Conservation (phyloP, 495 filamentous ascomycete species). For the Podospora comata region DNA sequence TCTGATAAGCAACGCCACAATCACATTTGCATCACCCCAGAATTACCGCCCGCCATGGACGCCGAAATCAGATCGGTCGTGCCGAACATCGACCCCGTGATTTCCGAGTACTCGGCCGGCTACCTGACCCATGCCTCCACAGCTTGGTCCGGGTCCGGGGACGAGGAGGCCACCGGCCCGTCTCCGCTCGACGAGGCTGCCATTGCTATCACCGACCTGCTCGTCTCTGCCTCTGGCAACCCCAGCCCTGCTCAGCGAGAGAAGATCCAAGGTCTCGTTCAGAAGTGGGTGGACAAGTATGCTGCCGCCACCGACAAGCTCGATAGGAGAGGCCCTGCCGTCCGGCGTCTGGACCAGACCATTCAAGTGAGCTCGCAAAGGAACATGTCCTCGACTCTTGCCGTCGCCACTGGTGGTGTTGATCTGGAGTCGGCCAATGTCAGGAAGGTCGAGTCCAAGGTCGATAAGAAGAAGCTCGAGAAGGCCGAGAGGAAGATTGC, state of each 20-base stretch:
- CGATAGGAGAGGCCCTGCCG: slow-evolving; percentile 62
- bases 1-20: slow-evolving; percentile 3
- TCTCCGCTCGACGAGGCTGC: slow-evolving; percentile 84
- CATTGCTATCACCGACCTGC: slow-evolving; percentile 73
- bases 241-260: slow-evolving; percentile 62
- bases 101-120: slow-evolving; percentile 91
- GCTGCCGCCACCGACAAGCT: slow-evolving; percentile 63
- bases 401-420: slow-evolving; percentile 75
- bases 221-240: slow-evolving; percentile 87
- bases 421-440: slow-evolving; percentile 90
- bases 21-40: neutral
- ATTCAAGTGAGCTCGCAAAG: slow-evolving; percentile 92
- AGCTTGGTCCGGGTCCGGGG: slow-evolving; percentile 69
- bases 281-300: slow-evolving; percentile 82
- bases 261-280: slow-evolving; percentile 78
- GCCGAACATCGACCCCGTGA: slow-evolving; percentile 81
- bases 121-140: slow-evolving; percentile 92
- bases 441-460: slow-evolving; percentile 92
- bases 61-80: slow-evolving; percentile 82
- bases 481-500: slow-evolving; percentile 98
- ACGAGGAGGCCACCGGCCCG: slow-evolving; percentile 62
- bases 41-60: slow-evolving; percentile 62
- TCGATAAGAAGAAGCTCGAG: slow-evolving; percentile 98
- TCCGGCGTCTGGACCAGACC: slow-evolving; percentile 86
- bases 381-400: slow-evolving; percentile 93